These are phyloP conservation scores for Echinochloa phyllopogon DNA, from an alignment of 176 grass and related monocot genomes.

Conservation along the genomic window DNA sequence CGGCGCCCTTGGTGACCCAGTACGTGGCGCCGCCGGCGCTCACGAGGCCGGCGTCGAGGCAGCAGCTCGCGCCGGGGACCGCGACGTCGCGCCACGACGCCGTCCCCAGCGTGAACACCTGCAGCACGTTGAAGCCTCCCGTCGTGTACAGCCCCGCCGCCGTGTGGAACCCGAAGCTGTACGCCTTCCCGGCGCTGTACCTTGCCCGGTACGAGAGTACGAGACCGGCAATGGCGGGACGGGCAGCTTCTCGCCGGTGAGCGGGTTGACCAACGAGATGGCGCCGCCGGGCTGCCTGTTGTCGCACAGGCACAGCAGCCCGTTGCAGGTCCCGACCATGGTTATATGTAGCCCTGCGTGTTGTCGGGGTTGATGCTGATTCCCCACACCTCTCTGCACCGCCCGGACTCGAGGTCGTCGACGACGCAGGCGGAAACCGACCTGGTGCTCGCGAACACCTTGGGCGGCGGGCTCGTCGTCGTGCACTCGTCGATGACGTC, in stretches of 20 bases:
- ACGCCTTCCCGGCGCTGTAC: neutral
- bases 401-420: neutral
- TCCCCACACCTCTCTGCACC: neutral
- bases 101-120: slow-evolving; percentile 2
- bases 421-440: neutral
- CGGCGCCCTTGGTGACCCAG: neutral
- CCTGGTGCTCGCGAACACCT: neutral
- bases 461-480: neutral
- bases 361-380: neutral
- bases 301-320: slow-evolving; percentile 28
- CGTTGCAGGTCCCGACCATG: slow-evolving; percentile 29
- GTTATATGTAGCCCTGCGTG: neutral
- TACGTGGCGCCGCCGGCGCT: neutral
- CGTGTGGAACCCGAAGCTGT: slow-evolving; percentile 20
- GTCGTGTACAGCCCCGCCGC: neutral
- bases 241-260: neutral
- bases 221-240: neutral
- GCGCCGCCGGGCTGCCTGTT: neutral
- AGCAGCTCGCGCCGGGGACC: neutral
- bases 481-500: neutral
- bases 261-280: neutral
- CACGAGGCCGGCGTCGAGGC: neutral
- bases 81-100: neutral
- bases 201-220: neutral
- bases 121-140: neutral